Conservation (phyloP, 441 rosid species). For the Gossypium aridum region DNA sequence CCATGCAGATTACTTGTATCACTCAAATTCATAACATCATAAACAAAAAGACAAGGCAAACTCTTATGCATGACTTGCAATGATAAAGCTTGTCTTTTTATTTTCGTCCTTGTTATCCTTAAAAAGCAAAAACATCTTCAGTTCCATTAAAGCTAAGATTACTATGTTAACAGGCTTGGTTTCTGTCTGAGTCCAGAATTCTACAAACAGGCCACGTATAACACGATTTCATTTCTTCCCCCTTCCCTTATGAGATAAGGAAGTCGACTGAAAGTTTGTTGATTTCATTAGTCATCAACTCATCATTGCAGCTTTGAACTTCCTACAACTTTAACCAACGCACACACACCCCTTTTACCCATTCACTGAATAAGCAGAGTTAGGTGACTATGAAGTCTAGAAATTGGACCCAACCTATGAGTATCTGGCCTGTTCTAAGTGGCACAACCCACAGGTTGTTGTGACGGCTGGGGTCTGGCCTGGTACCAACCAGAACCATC, state of each 20-base stretch:
- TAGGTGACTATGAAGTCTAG: background rate
- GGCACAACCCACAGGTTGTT: background rate
- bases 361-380: background rate
- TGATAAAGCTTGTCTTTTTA: background rate
- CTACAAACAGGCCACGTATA: no score
- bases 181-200: no score
- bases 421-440: slow-evolving; percentile 1
- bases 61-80: slow-evolving; percentile 14
- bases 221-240: background rate
- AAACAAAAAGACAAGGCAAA: background rate
- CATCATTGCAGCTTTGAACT: background rate
- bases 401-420: background rate
- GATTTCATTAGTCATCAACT: background rate
- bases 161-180: no score
- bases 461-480: background rate
- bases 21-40: background rate
- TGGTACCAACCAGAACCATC: slow-evolving; percentile 9
- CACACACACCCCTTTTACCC: background rate
- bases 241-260: no score
- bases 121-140: background rate
- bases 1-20: no score
- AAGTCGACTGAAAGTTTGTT: no score
- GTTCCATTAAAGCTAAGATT: background rate
- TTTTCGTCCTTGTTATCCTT: slow-evolving; percentile 12
- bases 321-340: background rate